These are phyloP conservation scores for Leishmania arabica DNA, from an alignment of 208 protist genomes.

Conservation along the genomic window DNA sequence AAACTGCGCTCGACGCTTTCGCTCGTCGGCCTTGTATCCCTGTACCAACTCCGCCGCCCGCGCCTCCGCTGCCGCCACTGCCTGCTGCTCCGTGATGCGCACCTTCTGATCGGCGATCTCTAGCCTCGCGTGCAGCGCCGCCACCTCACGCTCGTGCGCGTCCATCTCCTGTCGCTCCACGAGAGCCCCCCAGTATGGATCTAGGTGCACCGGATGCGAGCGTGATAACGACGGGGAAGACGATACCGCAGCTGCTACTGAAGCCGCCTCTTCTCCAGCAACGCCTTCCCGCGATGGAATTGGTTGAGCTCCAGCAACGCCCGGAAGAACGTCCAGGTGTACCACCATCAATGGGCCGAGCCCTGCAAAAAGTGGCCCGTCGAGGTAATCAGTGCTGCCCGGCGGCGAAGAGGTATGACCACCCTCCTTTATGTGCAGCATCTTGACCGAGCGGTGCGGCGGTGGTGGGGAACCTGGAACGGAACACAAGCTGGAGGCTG, in stretches of 20 bases:
- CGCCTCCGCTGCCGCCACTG: constrained; percentile 25
- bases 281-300: neutral
- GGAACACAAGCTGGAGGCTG: neutral
- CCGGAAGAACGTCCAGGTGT: neutral
- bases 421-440: neutral
- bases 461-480: neutral
- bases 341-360: constrained; percentile 31
- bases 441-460: neutral
- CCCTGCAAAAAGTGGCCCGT: neutral
- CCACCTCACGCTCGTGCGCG: constrained; percentile 39
- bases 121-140: constrained; percentile 36
- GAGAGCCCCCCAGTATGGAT: constrained; percentile 2
- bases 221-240: neutral
- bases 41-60: constrained; percentile 25
- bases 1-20: constrained; percentile 43
- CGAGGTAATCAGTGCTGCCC: neutral
- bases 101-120: constrained; percentile 27
- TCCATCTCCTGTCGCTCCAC: constrained; percentile 22
- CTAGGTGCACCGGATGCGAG: neutral
- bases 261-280: neutral
- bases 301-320: neutral
- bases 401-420: neutral
- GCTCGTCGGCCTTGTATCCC: constrained; percentile 41
- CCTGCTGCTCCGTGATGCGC: constrained; percentile 28
- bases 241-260: neutral